Base-by-base conservation (phyloP, 257 asterid genomes). In the Primulina tabacum region DNA sequence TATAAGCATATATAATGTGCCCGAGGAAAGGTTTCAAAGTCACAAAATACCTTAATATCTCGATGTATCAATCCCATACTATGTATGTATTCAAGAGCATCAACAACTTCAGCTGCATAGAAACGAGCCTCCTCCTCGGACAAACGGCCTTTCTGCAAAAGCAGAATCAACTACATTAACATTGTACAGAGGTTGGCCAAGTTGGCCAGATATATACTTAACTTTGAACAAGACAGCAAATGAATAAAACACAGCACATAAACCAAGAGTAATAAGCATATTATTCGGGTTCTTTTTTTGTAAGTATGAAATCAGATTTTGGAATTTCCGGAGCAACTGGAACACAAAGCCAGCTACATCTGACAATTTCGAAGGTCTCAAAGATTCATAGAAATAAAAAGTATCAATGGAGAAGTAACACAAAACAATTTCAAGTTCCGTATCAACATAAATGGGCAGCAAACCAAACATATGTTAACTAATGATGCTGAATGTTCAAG, bases 31-130 rank as follows among this genome's bases (percentile, higher is more conserved):
- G 29, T 29, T 73, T 64, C 5, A 17, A 65, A 30, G 12, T 67
- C 33, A 62, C 40, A 60, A 62, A 71, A 56, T 88, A 93, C 97
- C 99, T 94, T 94, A 73, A 94, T 91, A 82, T 94, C 99, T 66
- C 99, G 77, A 80, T 94, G 99, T 74, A 94, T 91, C 82, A 94
- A 76, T 38, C 99, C 99, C 97, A 91, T 94, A 72, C 83, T 75
- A 76, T 94, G 99, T 74, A 94, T 94, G 72, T 94, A 94, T 74
- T 94, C 99, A 75, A 94, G 99, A 80, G 98, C 96, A 69, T 89
- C 97, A 73, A 91, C 99, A 79, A 89, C 87, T 88, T 94, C 98
- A 55, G 99, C 97, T 72, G 98, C 93, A 75, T 94, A 94, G 77
- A 89, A 94, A 67, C 93, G 87, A 56, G 98, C 92, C 75, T 89